These are phyloP conservation scores for Pseudonitzschia delicatissima DNA, from an alignment of 108 stramenopile genomes.

Conservation along the genomic window DNA sequence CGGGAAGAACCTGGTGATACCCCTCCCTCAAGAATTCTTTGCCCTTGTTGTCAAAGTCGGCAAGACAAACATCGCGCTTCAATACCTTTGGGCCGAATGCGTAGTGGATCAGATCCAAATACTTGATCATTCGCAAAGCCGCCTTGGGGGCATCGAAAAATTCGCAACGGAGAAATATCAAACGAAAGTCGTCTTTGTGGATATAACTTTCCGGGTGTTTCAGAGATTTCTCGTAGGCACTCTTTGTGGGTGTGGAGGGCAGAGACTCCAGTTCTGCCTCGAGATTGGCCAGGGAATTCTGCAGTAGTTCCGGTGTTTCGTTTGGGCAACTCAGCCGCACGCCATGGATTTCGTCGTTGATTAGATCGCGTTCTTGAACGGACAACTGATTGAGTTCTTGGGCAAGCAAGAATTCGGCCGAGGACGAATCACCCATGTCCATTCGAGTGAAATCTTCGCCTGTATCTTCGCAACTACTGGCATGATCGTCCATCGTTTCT, in stretches of 20 bases:
- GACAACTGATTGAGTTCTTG: conserved; percentile 24
- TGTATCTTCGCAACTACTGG: too few species aligned
- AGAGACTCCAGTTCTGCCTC: background rate
- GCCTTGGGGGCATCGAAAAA: conserved; percentile 28
- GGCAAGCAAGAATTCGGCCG: conserved; percentile 4
- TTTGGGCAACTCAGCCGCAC: background rate
- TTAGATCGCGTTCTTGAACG: conserved; percentile 13
- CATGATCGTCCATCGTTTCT: too few species aligned
- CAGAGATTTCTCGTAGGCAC: background rate
- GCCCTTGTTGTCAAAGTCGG: background rate
- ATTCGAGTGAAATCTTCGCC: too few species aligned
- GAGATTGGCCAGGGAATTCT: background rate
- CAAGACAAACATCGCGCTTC: background rate
- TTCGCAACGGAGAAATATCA: conserved; percentile 39
- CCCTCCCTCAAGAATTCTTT: background rate
- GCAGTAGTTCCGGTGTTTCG: conserved; percentile 16
- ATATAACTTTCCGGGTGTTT: conserved; percentile 3
- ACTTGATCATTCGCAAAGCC: conserved; percentile 22
- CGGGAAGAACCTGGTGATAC: background rate
- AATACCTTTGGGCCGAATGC: background rate
- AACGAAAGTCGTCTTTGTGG: conserved; percentile 16
- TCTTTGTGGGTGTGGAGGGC: background rate
- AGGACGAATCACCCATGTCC: background rate
- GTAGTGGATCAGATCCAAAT: conserved; percentile 13
- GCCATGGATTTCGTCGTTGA: conserved; percentile 24